Evolutionary conservation across 331 rosid genomes (phyloP).

Genomic region (Quercus phellos): DNA sequence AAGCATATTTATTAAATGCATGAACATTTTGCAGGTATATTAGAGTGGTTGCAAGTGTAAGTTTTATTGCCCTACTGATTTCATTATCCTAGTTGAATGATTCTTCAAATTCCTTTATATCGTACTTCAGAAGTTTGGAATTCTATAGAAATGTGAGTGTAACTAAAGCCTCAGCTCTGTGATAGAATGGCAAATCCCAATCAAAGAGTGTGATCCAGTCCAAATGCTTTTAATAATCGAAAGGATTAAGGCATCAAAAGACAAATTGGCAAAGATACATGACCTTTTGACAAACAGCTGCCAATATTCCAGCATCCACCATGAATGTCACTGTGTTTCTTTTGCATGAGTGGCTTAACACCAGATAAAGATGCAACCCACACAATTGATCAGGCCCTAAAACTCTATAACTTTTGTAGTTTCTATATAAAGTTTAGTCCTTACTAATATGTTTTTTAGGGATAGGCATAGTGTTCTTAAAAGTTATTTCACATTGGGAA

Average conservation of each 20-base stretch:
- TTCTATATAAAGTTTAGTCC: neutral
- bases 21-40: neutral
- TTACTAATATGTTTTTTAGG: neutral
- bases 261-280: neutral
- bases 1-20: neutral
- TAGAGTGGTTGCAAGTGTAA: neutral
- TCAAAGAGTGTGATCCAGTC: neutral
- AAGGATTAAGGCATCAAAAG: neutral
- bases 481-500: neutral
- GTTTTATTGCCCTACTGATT: neutral
- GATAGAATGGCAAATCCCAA: neutral
- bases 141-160: neutral
- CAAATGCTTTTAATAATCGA: neutral
- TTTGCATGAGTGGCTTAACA: slow-evolving; percentile 95
- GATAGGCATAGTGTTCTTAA: neutral
- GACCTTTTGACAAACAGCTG: slow-evolving; percentile 97
- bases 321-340: slow-evolving; percentile 88
- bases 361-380: slow-evolving; percentile 64
- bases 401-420: no score
- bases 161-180: neutral
- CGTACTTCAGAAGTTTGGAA: neutral
- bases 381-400: no score
- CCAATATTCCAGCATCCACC: slow-evolving; percentile 85
- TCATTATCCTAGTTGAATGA: neutral
- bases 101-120: no score